A percentile compares a stretch with the other conserved stretches of the same genome.
phyloP scores from a whole-genome alignment of 2,329 filamentous ascomycete genomes.

The Colletotrichum incanum region DNA sequence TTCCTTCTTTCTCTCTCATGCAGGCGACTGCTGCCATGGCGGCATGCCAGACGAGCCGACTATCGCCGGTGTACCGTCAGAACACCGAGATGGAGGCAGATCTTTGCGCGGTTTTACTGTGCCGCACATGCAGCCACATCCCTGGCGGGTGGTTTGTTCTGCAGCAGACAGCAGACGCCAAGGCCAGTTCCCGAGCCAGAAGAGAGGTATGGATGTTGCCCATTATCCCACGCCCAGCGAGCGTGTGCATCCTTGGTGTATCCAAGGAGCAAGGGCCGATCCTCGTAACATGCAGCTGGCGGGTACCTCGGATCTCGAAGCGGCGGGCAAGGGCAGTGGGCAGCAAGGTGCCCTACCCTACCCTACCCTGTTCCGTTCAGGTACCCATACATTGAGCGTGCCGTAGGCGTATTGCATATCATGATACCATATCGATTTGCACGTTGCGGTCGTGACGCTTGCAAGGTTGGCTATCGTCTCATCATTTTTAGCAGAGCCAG shows the following conservation, averaged over 20 bases:
- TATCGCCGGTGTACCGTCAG: slow-evolving; percentile 22
- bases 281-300: slow-evolving; percentile 38
- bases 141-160: slow-evolving; percentile 34
- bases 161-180: slow-evolving; percentile 39
- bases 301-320: slow-evolving; percentile 42
- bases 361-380: slow-evolving; percentile 18
- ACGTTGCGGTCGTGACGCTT: slow-evolving; percentile 36
- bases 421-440: slow-evolving; percentile 35
- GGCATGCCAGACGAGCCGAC: slow-evolving; percentile 27
- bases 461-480: slow-evolving; percentile 38
- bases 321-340: slow-evolving; percentile 23
- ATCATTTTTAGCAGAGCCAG: slow-evolving; percentile 30
- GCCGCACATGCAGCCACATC: slow-evolving; percentile 27
- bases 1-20: slow-evolving; percentile 12
- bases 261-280: slow-evolving; percentile 31
- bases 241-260: slow-evolving; percentile 28
- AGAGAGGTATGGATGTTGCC: slow-evolving; percentile 33
- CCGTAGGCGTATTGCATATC: slow-evolving; percentile 10
- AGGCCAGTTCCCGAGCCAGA: slow-evolving; percentile 36
- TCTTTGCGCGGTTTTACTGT: slow-evolving; percentile 36
- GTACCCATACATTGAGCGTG: slow-evolving; percentile 31
- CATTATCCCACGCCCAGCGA: slow-evolving; percentile 35
- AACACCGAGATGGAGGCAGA: slow-evolving; percentile 10
- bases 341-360: slow-evolving; percentile 36
- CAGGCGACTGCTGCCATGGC: slow-evolving; percentile 13